Evolutionary conservation across 805 yeast species (phyloP).

Genomic region (Lipomyces kockii): DNA sequence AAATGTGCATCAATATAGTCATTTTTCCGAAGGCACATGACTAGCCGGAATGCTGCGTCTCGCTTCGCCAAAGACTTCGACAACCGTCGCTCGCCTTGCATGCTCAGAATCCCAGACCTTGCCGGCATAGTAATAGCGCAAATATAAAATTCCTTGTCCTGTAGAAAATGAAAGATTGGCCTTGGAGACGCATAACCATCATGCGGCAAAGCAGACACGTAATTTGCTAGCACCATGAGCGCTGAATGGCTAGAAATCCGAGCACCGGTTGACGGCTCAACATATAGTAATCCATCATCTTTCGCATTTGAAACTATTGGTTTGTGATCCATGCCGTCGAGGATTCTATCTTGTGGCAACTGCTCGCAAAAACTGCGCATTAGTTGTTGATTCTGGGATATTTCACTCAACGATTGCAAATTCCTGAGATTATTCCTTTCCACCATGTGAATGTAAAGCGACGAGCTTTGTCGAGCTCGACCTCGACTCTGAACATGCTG

Average conservation of each 20-base stretch:
- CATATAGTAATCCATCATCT: background rate
- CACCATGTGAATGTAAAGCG: slow-evolving; percentile 11
- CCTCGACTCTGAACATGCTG: slow-evolving; percentile 25
- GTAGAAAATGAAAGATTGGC: slow-evolving; percentile 10
- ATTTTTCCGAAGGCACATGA: slow-evolving; percentile 5
- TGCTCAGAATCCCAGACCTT: background rate
- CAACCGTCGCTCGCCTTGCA: background rate
- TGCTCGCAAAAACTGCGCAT: slow-evolving; percentile 11
- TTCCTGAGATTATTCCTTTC: background rate
- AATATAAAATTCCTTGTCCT: background rate
- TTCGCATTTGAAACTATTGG: background rate
- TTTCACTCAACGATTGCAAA: background rate
- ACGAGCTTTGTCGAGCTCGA: slow-evolving; percentile 18
- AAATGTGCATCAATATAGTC: slow-evolving; percentile 7
- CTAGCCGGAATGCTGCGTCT: slow-evolving; percentile 15
- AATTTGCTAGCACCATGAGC: slow-evolving; percentile 10
- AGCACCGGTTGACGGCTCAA: slow-evolving; percentile 18
- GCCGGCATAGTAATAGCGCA: slow-evolving; percentile 18
- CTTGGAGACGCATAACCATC: slow-evolving; percentile 3
- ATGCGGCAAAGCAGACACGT: slow-evolving; percentile 3
- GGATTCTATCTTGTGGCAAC: slow-evolving; percentile 5
- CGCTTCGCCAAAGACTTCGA: slow-evolving; percentile 13
- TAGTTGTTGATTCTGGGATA: background rate
- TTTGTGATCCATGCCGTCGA: background rate
- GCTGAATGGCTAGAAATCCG: slow-evolving; percentile 7